Base-by-base conservation (phyloP, 495 filamentous ascomycete genomes). In the Articulospora tetracladia region DNA sequence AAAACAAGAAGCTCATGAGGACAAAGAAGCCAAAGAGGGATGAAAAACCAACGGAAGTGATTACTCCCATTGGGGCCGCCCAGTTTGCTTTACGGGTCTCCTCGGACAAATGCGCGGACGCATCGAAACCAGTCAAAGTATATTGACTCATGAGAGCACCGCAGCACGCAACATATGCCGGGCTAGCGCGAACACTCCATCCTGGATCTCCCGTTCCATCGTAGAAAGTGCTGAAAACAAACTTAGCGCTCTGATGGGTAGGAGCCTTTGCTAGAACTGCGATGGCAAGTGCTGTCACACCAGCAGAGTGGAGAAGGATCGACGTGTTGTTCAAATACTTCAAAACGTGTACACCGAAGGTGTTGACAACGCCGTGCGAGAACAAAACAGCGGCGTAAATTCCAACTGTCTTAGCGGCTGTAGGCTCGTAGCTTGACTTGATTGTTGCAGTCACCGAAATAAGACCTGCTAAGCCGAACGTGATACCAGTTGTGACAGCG, bases 401-500 rank as follows among this genome's bases (percentile, higher is more conserved):
- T 22, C 83, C 84, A 49, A 88, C 76, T 17, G 83, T 86, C 54
- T 77, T 76, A 30, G 66, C 72, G 30, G 77, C 68, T 30, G 83
- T 76, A 32, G 83, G 69, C 25, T 66, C 69, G 63, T 81, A 86
- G 46, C 65, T 70, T 57, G 74, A 74, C 64, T 83, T 80, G 26
- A 88, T 72, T 1, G 78, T 78, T 10, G 83, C 81, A 32, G 82
- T 79, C 0, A 78, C 85, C 10, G 83, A 76, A 32, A 88, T 80
- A 3, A 88, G 73, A 13, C 75, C 76, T 8, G 85, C 85, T 46
- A 77, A 74, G n/a, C 85, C 85, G 60, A 87, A 88, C 20, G 82
- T 79, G 62, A 88, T 88, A 46, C 84, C 84, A 0, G 85, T 86
- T 1, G 85, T 88, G 12, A 88, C 85, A 27, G 85, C 85, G 28